Base-by-base conservation (phyloP, 345 rosid species). In the Pseudoturritis turrita region DNA sequence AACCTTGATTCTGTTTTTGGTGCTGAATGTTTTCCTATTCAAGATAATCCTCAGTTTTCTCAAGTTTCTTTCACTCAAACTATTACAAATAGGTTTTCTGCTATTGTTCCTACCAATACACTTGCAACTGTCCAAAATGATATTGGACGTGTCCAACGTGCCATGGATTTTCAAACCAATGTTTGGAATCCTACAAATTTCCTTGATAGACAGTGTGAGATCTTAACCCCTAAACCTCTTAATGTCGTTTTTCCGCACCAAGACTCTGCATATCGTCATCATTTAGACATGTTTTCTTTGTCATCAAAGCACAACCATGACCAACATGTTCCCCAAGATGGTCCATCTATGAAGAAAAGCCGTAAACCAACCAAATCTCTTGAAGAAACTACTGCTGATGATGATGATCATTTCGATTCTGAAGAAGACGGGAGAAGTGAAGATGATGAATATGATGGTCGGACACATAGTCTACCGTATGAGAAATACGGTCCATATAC, bases 401-500 rank as follows among this genome's bases (percentile, higher is more conserved):
- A n/a, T n/a, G 36, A 33, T 33, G 28, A 37, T 1, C n/a, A 29
- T 4, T 10, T 10, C 12, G 23, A 44, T 52, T 25, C 1, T 18
- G 62, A 23, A 14, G 45, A 52, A 3, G 40, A 17, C 1, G 31
- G 55, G 12, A 45, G 18, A 25, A 54, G n/a, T 21, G 52, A 49
- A 7, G 36, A 46, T 5, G 64, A 9, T 54, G 19, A 6, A 0
- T 64, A 73, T 12, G 72, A 65, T 65, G 72, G 77, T 28, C 60
- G 61, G 14, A 73, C 53, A 2, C 77, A 65, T 58, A 74, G 77
- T 41, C 6, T 65, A 47, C 67, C 60, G 0, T 39, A n/a, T 58
- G 36, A 57, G 18, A 65, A 65, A n/a, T 39, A 74, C 0, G 77
- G 67, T 25, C 72, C 77, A 15, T 74, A 74, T 49, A 65, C 66